Evolutionary conservation across 2,329 filamentous ascomycete genomes (phyloP).

Genomic region (Exophiala viscosa): DNA sequence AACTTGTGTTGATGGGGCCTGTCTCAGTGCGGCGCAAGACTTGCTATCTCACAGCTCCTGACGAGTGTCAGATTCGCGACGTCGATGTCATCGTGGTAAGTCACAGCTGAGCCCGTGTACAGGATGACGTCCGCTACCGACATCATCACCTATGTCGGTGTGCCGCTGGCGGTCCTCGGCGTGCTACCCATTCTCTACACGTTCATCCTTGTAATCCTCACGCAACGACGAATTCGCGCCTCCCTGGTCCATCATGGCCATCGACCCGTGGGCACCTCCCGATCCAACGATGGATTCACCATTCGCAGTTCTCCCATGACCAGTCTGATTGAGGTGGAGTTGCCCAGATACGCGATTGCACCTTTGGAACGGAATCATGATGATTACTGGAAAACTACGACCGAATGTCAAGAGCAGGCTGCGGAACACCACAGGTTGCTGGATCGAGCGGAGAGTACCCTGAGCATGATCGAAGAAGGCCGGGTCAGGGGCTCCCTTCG

Average conservation of each 20-base stretch:
- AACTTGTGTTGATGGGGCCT: neutral
- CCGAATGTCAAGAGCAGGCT: conserved; percentile 8
- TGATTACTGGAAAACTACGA: conserved; percentile 57
- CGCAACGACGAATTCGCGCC: conserved; percentile 58
- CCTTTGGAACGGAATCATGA: conserved; percentile 55
- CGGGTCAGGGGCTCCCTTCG: conserved; percentile 49
- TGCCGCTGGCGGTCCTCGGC: conserved; percentile 58
- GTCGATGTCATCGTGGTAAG: no score
- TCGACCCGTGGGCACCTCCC: conserved; percentile 31
- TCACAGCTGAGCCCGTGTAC: neutral
- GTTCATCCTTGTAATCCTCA: conserved; percentile 57
- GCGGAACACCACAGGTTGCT: conserved; percentile 33
- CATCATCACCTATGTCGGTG: conserved; percentile 55
- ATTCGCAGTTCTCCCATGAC: conserved; percentile 63
- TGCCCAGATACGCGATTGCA: conserved; percentile 62
- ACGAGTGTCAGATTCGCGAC: neutral
- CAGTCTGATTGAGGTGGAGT: conserved; percentile 62
- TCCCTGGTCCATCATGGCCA: conserved; percentile 54
- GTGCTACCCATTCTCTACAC: conserved; percentile 66
- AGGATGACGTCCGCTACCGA: conserved; percentile 39
- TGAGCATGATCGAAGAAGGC: conserved; percentile 26
- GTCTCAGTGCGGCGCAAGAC: neutral
- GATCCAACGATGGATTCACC: conserved; percentile 45
- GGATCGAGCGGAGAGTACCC: conserved; percentile 18
- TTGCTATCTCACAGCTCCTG: neutral